A percentile compares a stretch with the other conserved stretches of the same genome.
Evolutionary conservation across 108 stramenopile genomes (phyloP).

Genomic region (Cyclotella sp.): DNA sequence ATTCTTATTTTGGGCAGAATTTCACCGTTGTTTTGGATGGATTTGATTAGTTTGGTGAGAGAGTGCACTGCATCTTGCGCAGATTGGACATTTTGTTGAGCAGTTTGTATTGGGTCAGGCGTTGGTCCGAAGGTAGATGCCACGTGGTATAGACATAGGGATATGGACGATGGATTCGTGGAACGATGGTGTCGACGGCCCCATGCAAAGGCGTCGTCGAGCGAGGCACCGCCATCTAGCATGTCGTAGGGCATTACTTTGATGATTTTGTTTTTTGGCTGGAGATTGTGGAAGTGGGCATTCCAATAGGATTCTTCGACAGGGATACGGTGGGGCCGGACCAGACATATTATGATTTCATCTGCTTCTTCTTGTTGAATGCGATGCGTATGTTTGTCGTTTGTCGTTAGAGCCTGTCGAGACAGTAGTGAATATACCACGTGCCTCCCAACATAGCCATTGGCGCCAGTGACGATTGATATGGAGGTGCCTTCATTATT

Average conservation of each 20-base stretch:
- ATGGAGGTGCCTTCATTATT: conserved; percentile 1
- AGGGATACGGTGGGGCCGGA: conserved; percentile 58
- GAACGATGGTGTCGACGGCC: conserved; percentile 3
- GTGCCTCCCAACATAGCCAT: conserved; percentile 76
- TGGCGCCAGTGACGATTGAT: conserved; percentile 80
- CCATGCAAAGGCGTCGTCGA: conserved; percentile 52
- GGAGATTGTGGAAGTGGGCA: conserved; percentile 26
- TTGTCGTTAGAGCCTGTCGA: conserved; percentile 6
- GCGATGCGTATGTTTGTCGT: not conserved
- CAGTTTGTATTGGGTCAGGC: conserved; percentile 76
- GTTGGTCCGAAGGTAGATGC: conserved; percentile 86
- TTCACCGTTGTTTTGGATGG: not conserved
- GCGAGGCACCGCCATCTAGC: conserved; percentile 73
- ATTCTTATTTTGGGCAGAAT: conserved; percentile 39
- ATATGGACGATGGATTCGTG: not conserved
- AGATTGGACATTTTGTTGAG: conserved; percentile 77
- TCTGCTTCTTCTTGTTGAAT: not conserved
- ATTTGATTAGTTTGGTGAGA: conserved; percentile 17
- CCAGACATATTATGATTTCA: conserved; percentile 62
- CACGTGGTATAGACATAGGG: conserved; percentile 76
- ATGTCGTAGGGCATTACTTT: conserved; percentile 82
- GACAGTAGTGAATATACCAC: conserved; percentile 55
- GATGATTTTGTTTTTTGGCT: not conserved
- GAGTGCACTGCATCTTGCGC: conserved; percentile 70
- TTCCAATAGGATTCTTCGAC: conserved; percentile 73